Evolutionary conservation across 176 grass and related monocot genomes (phyloP), one percentile per base, ranked within the genome.

Genomic region (Bolboschoenus planiculmis): DNA sequence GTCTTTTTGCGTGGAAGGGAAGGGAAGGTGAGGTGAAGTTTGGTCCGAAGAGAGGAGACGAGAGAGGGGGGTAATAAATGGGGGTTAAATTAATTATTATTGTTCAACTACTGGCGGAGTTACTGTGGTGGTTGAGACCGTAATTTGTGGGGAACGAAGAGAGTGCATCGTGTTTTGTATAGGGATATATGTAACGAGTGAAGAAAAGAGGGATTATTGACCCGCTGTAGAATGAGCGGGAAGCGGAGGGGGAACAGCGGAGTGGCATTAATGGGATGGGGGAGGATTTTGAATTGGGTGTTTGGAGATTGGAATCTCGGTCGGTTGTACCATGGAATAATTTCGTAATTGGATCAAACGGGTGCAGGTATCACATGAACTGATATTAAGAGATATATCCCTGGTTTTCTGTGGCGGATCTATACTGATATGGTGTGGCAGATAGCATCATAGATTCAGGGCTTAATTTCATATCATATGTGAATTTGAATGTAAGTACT

Each of bases 1-100:
- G 40, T 46, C 40, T 46, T 53, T 51, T 77, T 31, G 6, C 1
- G 46, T 50, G 57, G 79, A 9, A 42, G 10, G 11, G 73, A n/a
- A n/a, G n/a, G 76, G 30, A 21, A 27, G 30, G 24, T 8, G 20
- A 51, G 30, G 31, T 51, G 47, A 50, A 7, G 46, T 23, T 48
- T 79, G 30, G 15, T 65, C 62, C 16, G 48, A 57, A 79, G n/a
- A n/a, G n/a, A n/a, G n/a, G n/a, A n/a, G n/a, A n/a, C n/a, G n/a
- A n/a, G n/a, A n/a, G 50, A 34, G 34, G 76, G 9, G 53, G 54
- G 33, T 40, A 82, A 65, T 82, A 82, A 82, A 82, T 82, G 80
- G 27, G 21, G 79, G 54, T 66, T 82, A 82, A n/a, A n/a, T n/a
- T n/a, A n/a, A n/a, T n/a, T n/a, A 82, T 82, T 63, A 82, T 37